These are phyloP conservation scores for Lichtheimia corymbifera DNA, from an alignment of 371 early-diverging fungal species.

Conservation along the genomic window DNA sequence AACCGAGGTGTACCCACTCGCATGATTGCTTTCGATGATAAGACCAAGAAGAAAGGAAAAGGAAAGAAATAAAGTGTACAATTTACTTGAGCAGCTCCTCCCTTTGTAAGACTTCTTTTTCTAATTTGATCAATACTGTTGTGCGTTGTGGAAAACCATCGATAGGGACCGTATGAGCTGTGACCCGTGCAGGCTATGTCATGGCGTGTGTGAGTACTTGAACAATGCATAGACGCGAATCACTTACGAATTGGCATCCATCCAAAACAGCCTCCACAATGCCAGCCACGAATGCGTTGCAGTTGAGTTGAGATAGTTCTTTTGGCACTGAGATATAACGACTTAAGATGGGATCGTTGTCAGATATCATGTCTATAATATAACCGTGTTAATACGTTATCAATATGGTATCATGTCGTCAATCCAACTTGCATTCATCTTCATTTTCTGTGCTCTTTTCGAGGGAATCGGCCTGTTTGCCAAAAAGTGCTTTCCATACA, in stretches of 20 bases:
- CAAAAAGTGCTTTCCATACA: constrained; percentile 93
- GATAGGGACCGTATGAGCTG: constrained; percentile 89
- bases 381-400: not conserved
- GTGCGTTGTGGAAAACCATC: constrained; percentile 92
- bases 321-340: constrained; percentile 92
- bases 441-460: constrained; percentile 93
- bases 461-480: constrained; percentile 91
- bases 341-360: constrained; percentile 88
- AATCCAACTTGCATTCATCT: constrained; percentile 79
- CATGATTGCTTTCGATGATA: constrained; percentile 59
- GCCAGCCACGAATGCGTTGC: constrained; percentile 93
- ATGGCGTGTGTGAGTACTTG: not conserved
- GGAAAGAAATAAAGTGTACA: not conserved
- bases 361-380: constrained; percentile 90
- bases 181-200: constrained; percentile 85
- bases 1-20: constrained; percentile 60
- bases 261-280: constrained; percentile 93
- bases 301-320: constrained; percentile 88
- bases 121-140: constrained; percentile 94
- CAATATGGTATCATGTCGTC: not conserved
- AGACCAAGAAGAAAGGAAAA: constrained; percentile 53
- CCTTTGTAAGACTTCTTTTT: constrained; percentile 75
- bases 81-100: constrained; percentile 69
- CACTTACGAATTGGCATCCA: constrained; percentile 88
- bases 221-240: too few species aligned